phyloP scores from a whole-genome alignment of 768 basidiomycete genomes.

The Podaxis rugospora region DNA sequence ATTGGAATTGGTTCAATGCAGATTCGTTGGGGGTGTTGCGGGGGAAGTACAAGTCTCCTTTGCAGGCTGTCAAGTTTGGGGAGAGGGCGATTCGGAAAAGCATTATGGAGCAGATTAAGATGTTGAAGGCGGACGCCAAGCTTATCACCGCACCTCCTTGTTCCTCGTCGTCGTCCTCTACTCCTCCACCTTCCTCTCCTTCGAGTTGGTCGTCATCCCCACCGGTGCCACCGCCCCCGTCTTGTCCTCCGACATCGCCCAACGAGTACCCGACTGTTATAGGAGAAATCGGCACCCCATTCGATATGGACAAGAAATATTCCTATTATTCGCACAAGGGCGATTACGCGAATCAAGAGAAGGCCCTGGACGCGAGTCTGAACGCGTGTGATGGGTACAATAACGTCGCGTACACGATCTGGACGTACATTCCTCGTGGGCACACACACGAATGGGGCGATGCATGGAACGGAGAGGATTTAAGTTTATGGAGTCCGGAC shows the following conservation, averaged over 20 bases:
- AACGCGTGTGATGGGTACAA: conserved; percentile 77
- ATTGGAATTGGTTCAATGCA: conserved; percentile 95
- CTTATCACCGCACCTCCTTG: conserved; percentile 40
- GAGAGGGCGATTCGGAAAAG: conserved; percentile 75
- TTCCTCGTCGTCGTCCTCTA: background rate
- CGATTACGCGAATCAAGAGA: conserved; percentile 74
- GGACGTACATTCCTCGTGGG: conserved; percentile 83
- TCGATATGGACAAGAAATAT: conserved; percentile 86
- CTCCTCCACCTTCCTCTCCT: background rate
- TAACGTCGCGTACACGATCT: conserved; percentile 74
- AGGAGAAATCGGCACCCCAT: conserved; percentile 94
- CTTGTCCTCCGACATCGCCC: background rate
- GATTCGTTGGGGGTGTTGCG: conserved; percentile 91
- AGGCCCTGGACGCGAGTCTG: conserved; percentile 82
- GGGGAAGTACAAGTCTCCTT: conserved; percentile 65
- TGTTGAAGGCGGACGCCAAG: conserved; percentile 68
- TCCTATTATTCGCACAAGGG: conserved; percentile 64
- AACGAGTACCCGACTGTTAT: conserved; percentile 79
- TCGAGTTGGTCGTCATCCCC: background rate
- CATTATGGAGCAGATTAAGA: conserved; percentile 77
- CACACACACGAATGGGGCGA: conserved; percentile 87
- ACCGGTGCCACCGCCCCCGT: background rate
- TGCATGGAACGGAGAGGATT: conserved; percentile 94
- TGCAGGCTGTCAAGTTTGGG: conserved; percentile 81
- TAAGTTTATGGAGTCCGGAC: conserved; percentile 82